Evolutionary conservation across 2,329 filamentous ascomycete genomes (phyloP).

Genomic region (Fulvia fulva): DNA sequence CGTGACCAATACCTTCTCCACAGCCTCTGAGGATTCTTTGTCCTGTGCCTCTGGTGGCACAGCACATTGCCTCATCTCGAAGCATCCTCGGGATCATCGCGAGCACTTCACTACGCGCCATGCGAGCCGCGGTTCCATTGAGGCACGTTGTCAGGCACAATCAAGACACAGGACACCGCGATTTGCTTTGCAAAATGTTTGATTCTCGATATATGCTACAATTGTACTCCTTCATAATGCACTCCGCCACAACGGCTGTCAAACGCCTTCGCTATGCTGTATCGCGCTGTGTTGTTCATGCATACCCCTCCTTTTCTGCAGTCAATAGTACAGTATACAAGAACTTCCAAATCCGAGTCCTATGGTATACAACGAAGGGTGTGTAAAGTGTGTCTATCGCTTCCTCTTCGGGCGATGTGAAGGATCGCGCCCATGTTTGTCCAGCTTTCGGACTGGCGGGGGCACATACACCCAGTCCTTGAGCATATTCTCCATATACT

Average conservation of each 20-base stretch:
- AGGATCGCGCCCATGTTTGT: conserved; percentile 36
- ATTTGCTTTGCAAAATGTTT: not conserved
- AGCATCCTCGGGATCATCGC: not conserved
- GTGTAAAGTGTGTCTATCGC: conserved; percentile 17
- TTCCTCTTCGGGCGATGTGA: conserved; percentile 35
- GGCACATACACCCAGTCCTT: conserved; percentile 34
- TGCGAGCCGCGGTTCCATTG: not conserved
- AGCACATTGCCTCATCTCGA: not conserved
- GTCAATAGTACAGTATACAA: not conserved
- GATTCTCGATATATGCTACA: not conserved
- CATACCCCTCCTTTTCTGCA: not conserved
- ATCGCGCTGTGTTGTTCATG: not conserved
- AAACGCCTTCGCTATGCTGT: conserved; percentile 1
- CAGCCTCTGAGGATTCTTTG: not conserved
- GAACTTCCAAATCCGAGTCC: not conserved
- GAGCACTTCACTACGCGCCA: not conserved
- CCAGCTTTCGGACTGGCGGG: conserved; percentile 32
- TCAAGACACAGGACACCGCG: not conserved
- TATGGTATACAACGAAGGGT: not conserved
- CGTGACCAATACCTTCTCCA: not conserved
- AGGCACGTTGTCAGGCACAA: not conserved
- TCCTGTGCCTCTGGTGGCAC: not conserved
- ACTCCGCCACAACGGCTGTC: not conserved
- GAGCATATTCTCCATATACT: conserved; percentile 29
- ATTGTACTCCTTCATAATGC: not conserved